Percentiles rank a stretch among this genome's conserved stretches.
These are phyloP conservation scores for Hura crepitans DNA, from an alignment of 441 rosid genomes.

Conservation along the genomic window DNA sequence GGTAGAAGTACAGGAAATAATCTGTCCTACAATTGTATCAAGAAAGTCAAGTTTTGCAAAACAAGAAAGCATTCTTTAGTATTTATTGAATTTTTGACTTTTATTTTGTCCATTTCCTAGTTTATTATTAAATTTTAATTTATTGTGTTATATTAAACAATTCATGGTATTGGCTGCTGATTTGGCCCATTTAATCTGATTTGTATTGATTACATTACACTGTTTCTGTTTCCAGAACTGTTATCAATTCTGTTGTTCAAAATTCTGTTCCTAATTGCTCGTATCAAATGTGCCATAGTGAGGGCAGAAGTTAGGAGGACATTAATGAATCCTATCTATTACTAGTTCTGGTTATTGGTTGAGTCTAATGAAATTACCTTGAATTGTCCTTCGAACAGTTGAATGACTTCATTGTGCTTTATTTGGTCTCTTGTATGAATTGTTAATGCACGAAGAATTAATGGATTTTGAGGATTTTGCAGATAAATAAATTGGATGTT, in stretches of 20 bases:
- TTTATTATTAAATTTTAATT: background rate
- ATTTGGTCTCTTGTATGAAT: background rate
- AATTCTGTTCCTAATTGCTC: too few species aligned
- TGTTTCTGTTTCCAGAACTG: too few species aligned
- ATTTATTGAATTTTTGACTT: background rate
- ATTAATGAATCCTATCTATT: background rate
- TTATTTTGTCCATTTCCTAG: background rate
- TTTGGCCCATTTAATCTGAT: background rate
- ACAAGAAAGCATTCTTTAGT: background rate
- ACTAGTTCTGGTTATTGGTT: background rate
- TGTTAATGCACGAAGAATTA: background rate
- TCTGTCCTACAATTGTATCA: background rate
- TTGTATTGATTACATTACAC: background rate
- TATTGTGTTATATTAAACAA: background rate
- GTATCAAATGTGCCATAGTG: background rate
- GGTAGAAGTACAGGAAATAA: background rate
- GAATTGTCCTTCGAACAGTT: background rate
- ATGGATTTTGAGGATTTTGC: background rate
- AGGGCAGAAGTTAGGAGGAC: background rate
- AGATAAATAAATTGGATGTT: background rate
- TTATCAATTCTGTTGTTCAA: too few species aligned
- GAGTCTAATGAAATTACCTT: background rate
- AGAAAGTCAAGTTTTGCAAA: background rate
- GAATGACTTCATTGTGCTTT: background rate
- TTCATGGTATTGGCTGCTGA: background rate